Base-by-base conservation (phyloP, 176 grass and related monocot species). In the Pontederia paniculata region DNA sequence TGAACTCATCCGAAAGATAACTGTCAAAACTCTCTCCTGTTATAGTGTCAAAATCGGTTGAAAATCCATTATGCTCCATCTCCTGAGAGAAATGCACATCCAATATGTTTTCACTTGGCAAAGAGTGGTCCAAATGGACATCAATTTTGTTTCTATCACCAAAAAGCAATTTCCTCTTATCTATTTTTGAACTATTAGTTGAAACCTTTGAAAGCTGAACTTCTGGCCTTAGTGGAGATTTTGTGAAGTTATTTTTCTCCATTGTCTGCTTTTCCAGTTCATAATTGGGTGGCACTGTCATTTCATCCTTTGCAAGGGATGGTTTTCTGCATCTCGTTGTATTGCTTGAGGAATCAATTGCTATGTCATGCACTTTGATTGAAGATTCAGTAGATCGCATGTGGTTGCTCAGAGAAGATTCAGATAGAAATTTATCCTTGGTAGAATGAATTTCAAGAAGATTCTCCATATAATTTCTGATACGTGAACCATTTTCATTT, bases 1-100 rank as follows among this genome's bases (percentile, higher is more conserved):
- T 48, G 55, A 51, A 28, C 48, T 45, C 66, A 73, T 97, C 86
- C 48, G 91, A 90, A 61, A 65, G 80, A 79, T 84, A 87, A 21
- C 70, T 67, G 54, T 84, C 75, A 55, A 73, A 80, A 61, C 78
- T 97, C 53, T 74, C 77, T 68, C 46, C 74, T 68, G 86, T 45
- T 66, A 52, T 45, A 46, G 58, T 57, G 44, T 64, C 43, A 2
- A 37, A 41, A 67, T 63, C 23, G 3, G 63, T 48, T 47, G 53
- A 59, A 57, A 37, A 55, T 21, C 25, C 70, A 11, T 8, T 63
- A 52, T 80, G 77, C 9, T 64, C 56, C 19, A 50, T 49, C 48
- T 65, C 43, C 42, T 58, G 50, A 69, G 44, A 21, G 57, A 73
- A 60, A 65, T 74, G 76, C 76, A 62, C 76, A 62, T 51, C 65